A percentile compares a stretch with the other conserved stretches of the same genome.
Evolutionary conservation across 1,284 basidiomycete genomes (phyloP).

Genomic region (Tilletia horrida): DNA sequence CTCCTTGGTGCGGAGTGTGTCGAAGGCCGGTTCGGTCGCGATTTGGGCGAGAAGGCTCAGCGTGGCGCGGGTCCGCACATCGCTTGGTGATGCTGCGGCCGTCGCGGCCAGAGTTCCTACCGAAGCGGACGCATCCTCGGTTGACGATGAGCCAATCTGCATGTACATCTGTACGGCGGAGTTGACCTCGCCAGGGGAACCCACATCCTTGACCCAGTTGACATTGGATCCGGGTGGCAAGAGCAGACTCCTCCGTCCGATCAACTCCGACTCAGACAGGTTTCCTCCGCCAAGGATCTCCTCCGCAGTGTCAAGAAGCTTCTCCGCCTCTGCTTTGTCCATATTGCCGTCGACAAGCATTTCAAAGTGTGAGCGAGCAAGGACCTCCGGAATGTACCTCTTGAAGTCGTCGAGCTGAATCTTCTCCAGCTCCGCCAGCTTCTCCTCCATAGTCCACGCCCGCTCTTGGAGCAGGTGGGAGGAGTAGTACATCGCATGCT

Average conservation of each 20-base stretch:
- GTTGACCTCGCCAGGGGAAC: slow-evolving; percentile 83
- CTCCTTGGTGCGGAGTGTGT: slow-evolving; percentile 88
- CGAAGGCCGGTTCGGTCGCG: slow-evolving; percentile 78
- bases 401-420: slow-evolving; percentile 72
- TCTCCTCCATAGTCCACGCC: slow-evolving; percentile 77
- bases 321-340: slow-evolving; percentile 73
- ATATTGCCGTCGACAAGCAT: slow-evolving; percentile 84
- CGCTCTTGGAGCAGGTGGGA: slow-evolving; percentile 69
- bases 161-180: slow-evolving; percentile 60
- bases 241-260: slow-evolving; percentile 40
- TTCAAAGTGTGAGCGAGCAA: slow-evolving; percentile 70
- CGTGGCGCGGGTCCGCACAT: slow-evolving; percentile 39
- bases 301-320: slow-evolving; percentile 72
- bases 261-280: slow-evolving; percentile 28
- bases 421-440: slow-evolving; percentile 72
- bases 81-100: slow-evolving; percentile 29
- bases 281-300: slow-evolving; percentile 65
- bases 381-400: slow-evolving; percentile 65
- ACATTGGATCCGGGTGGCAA: slow-evolving; percentile 65
- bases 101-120: slow-evolving; percentile 52
- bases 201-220: slow-evolving; percentile 69
- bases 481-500: slow-evolving; percentile 74
- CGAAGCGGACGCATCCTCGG: slow-evolving; percentile 64
- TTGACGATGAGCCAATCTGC: slow-evolving; percentile 55
- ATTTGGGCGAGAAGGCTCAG: slow-evolving; percentile 51